Evolutionary conservation across 1,139 yeast genomes (phyloP), one percentile per base, ranked within the genome.

Genomic region (Nematodospora anomalae): DNA sequence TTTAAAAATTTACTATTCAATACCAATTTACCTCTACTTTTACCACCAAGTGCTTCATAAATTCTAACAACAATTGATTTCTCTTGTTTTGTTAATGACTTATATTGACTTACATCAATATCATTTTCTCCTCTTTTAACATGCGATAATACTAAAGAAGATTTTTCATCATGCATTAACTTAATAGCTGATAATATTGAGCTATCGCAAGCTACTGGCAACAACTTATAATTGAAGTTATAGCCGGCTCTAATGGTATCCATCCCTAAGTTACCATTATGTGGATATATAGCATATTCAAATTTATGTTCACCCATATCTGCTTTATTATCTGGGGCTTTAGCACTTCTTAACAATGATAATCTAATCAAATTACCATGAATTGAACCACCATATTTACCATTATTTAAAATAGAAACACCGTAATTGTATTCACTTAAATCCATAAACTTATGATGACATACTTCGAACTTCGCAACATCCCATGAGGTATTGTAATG

Each of bases 401-500:
- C 75, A 60, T 88, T 83, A 57, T 90, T 92, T 52, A 92, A 58
- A 16, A 92, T 63, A 0, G 95, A 75, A n/a, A 89, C 95, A 52
- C 97, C 97, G 54, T 87, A 89, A 44, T 77, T 78, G 58, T 68
- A 77, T 52, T 88, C 97, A 25, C 95, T 83, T 53, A 86, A 80
- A 57, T 92, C 97, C 56, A 94, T 90, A 66, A 88, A 92, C 56
- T 87, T 86, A 61, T 92, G 97, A 52, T 85, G 90, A 50, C 96
- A 87, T 14, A 89, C 96, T 62, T 92, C 98, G 60, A 92, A 92
- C 60, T 89, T 89, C 42, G 97, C 97, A 28, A 83, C 83, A 55
- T 90, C 98, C 97, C 97, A 90, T 1, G 88, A 67, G 1, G 97
- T 90, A 57, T 92, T 92, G 65, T 72, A 90, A 59, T 90, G 97